Conservation (phyloP, 495 filamentous ascomycete species). For the Daldinia caldariorum region DNA sequence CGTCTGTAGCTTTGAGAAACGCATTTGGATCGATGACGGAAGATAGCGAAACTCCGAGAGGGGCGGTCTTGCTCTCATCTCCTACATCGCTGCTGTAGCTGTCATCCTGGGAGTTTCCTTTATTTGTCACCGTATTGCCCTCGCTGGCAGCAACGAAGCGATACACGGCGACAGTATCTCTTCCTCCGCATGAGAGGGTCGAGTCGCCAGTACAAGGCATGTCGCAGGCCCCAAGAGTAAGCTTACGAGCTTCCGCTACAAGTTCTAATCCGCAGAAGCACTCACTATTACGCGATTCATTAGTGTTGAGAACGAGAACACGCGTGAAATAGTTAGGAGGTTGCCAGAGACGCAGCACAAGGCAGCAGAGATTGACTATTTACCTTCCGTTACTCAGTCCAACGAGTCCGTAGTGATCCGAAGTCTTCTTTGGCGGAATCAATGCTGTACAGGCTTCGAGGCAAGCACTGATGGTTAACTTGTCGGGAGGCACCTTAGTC, state of each 20-base stretch:
- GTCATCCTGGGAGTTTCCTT: background rate
- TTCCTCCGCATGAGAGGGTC: constrained; percentile 33
- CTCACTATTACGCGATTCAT: constrained; percentile 12
- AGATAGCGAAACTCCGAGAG: constrained; percentile 9
- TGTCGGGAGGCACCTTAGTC: background rate
- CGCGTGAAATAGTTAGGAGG: background rate
- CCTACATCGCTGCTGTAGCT: background rate
- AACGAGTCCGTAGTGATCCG: constrained; percentile 20
- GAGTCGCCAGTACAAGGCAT: constrained; percentile 32
- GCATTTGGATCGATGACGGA: constrained; percentile 11
- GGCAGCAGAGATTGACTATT: background rate
- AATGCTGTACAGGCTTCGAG: constrained; percentile 25
- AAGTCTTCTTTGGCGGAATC: background rate
- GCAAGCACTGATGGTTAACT: constrained; percentile 32
- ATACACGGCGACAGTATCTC: constrained; percentile 30
- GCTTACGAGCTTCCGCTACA: constrained; percentile 18
- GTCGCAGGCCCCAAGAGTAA: constrained; percentile 27
- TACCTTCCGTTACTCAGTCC: constrained; percentile 40
- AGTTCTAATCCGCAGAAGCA: constrained; percentile 39
- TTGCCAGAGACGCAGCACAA: background rate
- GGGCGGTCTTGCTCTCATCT: background rate
- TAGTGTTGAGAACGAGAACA: background rate
- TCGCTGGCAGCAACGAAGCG: constrained; percentile 9
- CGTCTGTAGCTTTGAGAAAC: constrained; percentile 4
- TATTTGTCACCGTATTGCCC: background rate